phyloP scores from a whole-genome alignment of 495 filamentous ascomycete species.

The Aspergillus cristatus region DNA sequence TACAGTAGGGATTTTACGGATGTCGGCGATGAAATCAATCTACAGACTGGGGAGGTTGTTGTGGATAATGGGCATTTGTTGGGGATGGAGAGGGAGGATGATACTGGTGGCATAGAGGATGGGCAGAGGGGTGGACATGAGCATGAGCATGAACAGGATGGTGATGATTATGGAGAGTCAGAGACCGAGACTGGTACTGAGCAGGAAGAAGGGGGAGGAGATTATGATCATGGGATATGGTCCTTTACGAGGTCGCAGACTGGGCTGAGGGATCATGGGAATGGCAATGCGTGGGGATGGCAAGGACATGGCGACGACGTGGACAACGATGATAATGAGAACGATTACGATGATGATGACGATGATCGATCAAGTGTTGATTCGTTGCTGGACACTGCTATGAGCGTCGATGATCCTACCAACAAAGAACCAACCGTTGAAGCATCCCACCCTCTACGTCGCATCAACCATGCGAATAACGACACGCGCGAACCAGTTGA shows the following conservation, averaged over 20 bases:
- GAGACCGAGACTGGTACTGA: background rate
- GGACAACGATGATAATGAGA: background rate
- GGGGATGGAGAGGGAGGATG: slow-evolving; percentile 44
- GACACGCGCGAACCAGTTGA: slow-evolving; percentile 11
- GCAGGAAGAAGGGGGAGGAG: background rate
- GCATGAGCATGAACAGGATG: too few relatives aligned
- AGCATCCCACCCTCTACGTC: slow-evolving; percentile 8
- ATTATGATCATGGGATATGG: too few relatives aligned
- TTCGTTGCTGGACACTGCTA: slow-evolving; percentile 15
- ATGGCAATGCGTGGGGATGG: too few relatives aligned
- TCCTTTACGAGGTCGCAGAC: too few relatives aligned
- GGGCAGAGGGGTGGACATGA: background rate
- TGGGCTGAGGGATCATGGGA: too few relatives aligned
- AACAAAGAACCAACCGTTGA: slow-evolving; percentile 12
- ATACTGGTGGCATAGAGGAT: slow-evolving; percentile 30
- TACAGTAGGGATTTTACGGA: slow-evolving; percentile 76
- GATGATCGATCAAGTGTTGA: slow-evolving; percentile 17
- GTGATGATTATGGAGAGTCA: too few relatives aligned
- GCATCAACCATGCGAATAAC: background rate
- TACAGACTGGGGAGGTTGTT: slow-evolving; percentile 65
- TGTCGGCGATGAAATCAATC: slow-evolving; percentile 73
- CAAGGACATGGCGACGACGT: background rate
- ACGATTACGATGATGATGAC: slow-evolving; percentile 10
- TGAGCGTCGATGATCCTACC: slow-evolving; percentile 8
- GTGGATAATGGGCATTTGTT: slow-evolving; percentile 80